These are phyloP conservation scores for Colletotrichum lini DNA, from an alignment of 2,329 filamentous ascomycete species.

Conservation along the genomic window DNA sequence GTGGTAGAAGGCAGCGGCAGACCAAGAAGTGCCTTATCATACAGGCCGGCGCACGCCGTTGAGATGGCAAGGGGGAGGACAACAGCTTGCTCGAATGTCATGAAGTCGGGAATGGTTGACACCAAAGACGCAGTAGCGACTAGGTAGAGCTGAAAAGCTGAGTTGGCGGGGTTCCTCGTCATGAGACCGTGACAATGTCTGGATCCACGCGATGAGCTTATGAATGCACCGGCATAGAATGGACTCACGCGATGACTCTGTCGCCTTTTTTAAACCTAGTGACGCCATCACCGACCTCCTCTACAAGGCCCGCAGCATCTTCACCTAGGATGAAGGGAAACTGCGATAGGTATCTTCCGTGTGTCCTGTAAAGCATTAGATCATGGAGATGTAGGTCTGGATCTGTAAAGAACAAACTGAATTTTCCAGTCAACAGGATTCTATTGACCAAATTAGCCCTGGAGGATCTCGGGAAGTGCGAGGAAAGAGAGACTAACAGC, in stretches of 20 bases:
- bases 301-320: constrained; percentile 49
- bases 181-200: constrained; percentile 19
- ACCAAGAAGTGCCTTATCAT: constrained; percentile 45
- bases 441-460: constrained; percentile 46
- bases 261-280: constrained; percentile 47
- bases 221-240: constrained; percentile 25
- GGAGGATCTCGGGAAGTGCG: neutral
- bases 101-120: constrained; percentile 44
- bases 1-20: neutral
- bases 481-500: constrained; percentile 16
- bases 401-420: constrained; percentile 45
- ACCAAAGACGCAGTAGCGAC: constrained; percentile 20
- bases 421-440: constrained; percentile 45
- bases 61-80: constrained; percentile 47
- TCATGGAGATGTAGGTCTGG: constrained; percentile 39
- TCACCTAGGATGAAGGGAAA: constrained; percentile 51
- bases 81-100: constrained; percentile 45
- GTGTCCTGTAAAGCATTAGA: constrained; percentile 9
- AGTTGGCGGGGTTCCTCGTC: constrained; percentile 44
- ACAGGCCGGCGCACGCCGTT: constrained; percentile 47
- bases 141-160: constrained; percentile 46
- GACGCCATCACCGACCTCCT: constrained; percentile 45
- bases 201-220: constrained; percentile 25
- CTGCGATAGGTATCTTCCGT: constrained; percentile 24
- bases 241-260: constrained; percentile 48